A percentile compares a stretch with the other conserved stretches of the same genome.
These are phyloP conservation scores for Cenococcum geophilum DNA, from an alignment of 495 filamentous ascomycete genomes.

Conservation along the genomic window DNA sequence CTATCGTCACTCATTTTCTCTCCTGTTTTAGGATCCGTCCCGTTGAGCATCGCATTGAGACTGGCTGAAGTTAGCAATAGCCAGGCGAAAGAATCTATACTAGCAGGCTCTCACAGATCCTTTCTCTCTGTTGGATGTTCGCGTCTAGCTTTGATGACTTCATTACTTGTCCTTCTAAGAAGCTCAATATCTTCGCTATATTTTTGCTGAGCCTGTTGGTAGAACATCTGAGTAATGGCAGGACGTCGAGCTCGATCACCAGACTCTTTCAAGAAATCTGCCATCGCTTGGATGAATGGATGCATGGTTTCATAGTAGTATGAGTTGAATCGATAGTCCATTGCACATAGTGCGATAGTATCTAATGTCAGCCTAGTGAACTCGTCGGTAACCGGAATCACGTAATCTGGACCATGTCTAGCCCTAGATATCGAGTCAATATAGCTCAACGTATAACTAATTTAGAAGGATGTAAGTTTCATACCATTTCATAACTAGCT, in stretches of 20 bases:
- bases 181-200: conserved; percentile 30
- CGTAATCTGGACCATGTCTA: conserved; percentile 28
- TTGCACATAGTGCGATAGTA: conserved; percentile 33
- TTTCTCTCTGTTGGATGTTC: conserved; percentile 31
- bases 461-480: neutral
- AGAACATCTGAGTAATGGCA: conserved; percentile 23
- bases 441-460: neutral
- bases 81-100: neutral
- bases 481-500: conserved; percentile 21
- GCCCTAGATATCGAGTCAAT: conserved; percentile 13
- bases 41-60: conserved; percentile 32
- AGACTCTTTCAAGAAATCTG: conserved; percentile 26
- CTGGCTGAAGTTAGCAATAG: conserved; percentile 4
- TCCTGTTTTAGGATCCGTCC: conserved; percentile 33
- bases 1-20: conserved; percentile 29
- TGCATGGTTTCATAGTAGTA: conserved; percentile 32
- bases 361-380: conserved; percentile 36
- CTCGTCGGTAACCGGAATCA: conserved; percentile 32
- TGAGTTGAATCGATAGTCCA: conserved; percentile 37
- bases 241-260: conserved; percentile 23
- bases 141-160: conserved; percentile 24
- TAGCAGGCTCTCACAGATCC: conserved; percentile 18
- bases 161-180: conserved; percentile 28
- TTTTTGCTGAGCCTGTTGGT: conserved; percentile 22
- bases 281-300: conserved; percentile 29